These are phyloP conservation scores for Chalciporus piperatus DNA, from an alignment of 768 basidiomycete species.

Conservation along the genomic window DNA sequence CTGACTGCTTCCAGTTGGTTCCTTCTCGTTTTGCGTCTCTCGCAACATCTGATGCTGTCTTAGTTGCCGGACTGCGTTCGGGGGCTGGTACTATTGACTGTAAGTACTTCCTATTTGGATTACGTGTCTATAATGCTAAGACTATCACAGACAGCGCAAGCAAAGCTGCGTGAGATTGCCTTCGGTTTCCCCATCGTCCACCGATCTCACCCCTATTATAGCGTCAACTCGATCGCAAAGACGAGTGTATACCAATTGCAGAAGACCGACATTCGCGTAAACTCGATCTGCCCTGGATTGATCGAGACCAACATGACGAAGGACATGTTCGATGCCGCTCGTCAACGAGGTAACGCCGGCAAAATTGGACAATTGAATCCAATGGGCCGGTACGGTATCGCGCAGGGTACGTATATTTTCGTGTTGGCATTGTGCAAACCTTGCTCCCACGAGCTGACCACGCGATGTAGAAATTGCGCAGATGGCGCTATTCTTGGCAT, in stretches of 20 bases:
- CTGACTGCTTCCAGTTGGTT: slow-evolving; percentile 77
- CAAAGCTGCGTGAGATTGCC: slow-evolving; percentile 76
- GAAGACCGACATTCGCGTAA: slow-evolving; percentile 83
- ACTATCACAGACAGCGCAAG: slow-evolving; percentile 73
- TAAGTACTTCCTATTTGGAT: slow-evolving; percentile 35
- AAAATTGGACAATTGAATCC: slow-evolving; percentile 85
- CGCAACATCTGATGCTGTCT: slow-evolving; percentile 1
- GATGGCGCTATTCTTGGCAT: slow-evolving; percentile 81
- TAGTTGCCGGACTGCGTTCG: slow-evolving; percentile 79
- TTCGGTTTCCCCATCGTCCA: neutral
- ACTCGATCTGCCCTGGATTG: slow-evolving; percentile 86
- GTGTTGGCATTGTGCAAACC: slow-evolving; percentile 9
- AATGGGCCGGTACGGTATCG: slow-evolving; percentile 74
- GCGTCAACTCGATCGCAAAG: slow-evolving; percentile 86
- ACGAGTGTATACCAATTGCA: slow-evolving; percentile 78
- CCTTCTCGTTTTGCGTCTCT: neutral
- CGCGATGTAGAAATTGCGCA: slow-evolving; percentile 73
- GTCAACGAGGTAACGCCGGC: slow-evolving; percentile 63
- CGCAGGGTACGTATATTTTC: slow-evolving; percentile 59
- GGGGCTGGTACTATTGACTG: slow-evolving; percentile 83
- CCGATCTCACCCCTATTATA: slow-evolving; percentile 29
- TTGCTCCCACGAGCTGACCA: slow-evolving; percentile 12
- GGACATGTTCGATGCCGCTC: slow-evolving; percentile 73
- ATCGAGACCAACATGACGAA: slow-evolving; percentile 94
- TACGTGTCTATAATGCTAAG: slow-evolving; percentile 9